A percentile compares a stretch with the other conserved stretches of the same genome.
These are phyloP conservation scores for Yarrowia sp. DNA, from an alignment of 805 yeast genomes.

Conservation along the genomic window DNA sequence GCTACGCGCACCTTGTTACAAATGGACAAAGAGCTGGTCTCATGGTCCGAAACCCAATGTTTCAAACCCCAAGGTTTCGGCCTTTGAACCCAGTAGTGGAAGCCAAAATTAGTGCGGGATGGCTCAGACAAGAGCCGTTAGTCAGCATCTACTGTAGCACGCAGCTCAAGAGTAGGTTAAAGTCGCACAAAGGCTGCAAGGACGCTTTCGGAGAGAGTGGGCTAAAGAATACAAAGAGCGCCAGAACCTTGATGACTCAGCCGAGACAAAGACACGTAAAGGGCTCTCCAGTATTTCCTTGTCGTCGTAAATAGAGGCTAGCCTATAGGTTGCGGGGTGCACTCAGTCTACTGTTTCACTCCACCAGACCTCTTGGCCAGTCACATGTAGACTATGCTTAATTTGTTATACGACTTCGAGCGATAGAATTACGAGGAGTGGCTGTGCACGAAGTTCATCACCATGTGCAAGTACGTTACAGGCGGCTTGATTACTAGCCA, in stretches of 20 bases:
- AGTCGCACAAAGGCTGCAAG: too few relatives aligned
- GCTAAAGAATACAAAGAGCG: background rate
- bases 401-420: background rate
- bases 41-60: background rate
- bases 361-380: too few relatives aligned
- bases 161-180: background rate
- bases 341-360: background rate
- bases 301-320: background rate
- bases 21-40: background rate
- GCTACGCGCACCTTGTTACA: background rate
- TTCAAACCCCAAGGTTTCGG: slow-evolving; percentile 13
- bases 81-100: background rate
- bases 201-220: background rate
- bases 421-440: too few relatives aligned
- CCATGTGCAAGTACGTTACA: too few relatives aligned
- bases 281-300: background rate
- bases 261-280: background rate
- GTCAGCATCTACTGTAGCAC: background rate
- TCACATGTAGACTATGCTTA: background rate
- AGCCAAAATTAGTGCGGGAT: background rate
- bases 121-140: background rate
- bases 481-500: too few relatives aligned
- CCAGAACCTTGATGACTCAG: background rate
- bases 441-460: too few relatives aligned
- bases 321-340: background rate